phyloP scores from a whole-genome alignment of 169 alveolate species.

The Theileria parva region DNA sequence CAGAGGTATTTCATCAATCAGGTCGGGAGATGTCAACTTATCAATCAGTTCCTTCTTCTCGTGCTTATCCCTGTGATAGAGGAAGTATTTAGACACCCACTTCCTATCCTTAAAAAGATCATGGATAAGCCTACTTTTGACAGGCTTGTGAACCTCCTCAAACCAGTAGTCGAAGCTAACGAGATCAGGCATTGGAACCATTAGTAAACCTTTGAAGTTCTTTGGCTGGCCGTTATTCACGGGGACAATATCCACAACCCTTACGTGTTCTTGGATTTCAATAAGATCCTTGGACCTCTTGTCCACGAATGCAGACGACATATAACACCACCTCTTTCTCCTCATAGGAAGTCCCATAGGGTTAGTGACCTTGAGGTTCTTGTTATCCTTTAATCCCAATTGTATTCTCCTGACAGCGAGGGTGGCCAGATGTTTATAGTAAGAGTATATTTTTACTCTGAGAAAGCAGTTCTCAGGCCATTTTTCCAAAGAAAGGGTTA shows the following conservation, averaged over 20 bases:
- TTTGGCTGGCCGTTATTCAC: not conserved
- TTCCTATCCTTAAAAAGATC: conserved; percentile 17
- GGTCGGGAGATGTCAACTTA: conserved; percentile 54
- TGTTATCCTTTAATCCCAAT: conserved; percentile 35
- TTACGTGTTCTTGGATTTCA: conserved; percentile 61
- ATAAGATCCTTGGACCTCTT: conserved; percentile 64
- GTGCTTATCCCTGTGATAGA: conserved; percentile 48
- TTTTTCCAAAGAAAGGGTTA: conserved; percentile 30
- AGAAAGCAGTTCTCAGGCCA: conserved; percentile 68
- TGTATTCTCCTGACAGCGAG: conserved; percentile 39
- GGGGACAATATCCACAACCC: conserved; percentile 65
- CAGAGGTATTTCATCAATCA: conserved; percentile 51
- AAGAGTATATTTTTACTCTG: conserved; percentile 47
- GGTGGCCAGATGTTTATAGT: conserved; percentile 26
- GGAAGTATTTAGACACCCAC: conserved; percentile 65
- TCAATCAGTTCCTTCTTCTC: conserved; percentile 54
- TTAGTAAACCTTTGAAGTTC: conserved; percentile 39
- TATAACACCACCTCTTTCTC: conserved; percentile 50
- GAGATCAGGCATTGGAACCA: conserved; percentile 61
- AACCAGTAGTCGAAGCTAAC: conserved; percentile 70
- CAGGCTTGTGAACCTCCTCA: conserved; percentile 66
- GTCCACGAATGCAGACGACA: conserved; percentile 64
- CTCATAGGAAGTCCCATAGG: conserved; percentile 62
- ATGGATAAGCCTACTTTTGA: conserved; percentile 39
- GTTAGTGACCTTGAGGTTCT: conserved; percentile 44